Base-by-base conservation (phyloP, 768 basidiomycete species). In the Strobilomyces echinocephalus region DNA sequence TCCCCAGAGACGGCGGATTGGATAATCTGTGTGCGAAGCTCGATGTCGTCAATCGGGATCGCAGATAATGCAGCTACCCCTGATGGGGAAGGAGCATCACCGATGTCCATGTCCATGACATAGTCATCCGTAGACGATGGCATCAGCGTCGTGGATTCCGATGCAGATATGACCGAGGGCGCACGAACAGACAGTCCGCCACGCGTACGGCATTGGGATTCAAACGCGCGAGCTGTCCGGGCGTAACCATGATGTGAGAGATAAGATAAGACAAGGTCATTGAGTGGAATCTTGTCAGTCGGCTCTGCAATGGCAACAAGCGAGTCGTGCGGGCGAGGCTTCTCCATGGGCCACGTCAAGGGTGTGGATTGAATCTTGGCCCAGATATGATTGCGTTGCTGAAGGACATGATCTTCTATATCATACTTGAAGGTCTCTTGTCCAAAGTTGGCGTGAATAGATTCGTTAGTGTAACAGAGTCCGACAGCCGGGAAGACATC, bases 401-500 rank as follows among this genome's bases (percentile, higher is more conserved):
- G 83, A 57, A 85, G 84, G 15, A 90, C 87, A 62, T 95, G 83
- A 45, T 84, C 81, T 51, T 94, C 89, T 64, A 98, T 95, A 69
- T 97, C 94, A 68, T 83, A 97, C 60, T 76, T 79, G 80, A 97
- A 98, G 4, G 84, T 78, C 9, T 82, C 82, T 64, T 86, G 84
- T 26, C 92, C 92, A 67, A 98, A 95, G 73, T 98, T 97, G 63
- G 85, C 86, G 33, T 83, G 81, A 36, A 97, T 72, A 12, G 81
- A 75, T 69, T 98, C 95, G 33, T 81, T 81, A 1, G 77, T 72
- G 62, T 93, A 87, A 46, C 89, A 87, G 50, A 98, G 76, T 24
- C 94, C 95, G 53, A 97, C 80, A n/a, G 90, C 84, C 3, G 95
- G 95, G 64, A 86, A 93, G 24, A 97, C 66, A 21, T 85, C 81